Percentiles rank a stretch among this genome's conserved stretches.
phyloP scores from a whole-genome alignment of 306 rosid genomes.

The Vigna unguiculata region DNA sequence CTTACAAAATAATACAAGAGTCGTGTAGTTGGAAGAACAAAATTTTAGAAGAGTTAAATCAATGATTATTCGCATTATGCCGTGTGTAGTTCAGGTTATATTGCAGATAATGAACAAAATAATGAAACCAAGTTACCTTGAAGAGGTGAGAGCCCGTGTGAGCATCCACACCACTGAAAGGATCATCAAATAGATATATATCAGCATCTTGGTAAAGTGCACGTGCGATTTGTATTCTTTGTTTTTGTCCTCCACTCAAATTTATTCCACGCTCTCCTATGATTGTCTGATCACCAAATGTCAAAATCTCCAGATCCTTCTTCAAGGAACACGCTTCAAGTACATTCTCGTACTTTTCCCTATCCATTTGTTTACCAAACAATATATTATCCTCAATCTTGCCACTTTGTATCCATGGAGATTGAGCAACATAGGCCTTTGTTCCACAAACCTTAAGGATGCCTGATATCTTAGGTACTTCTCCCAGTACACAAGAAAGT shows the following conservation, averaged over 20 bases:
- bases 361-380: conserved; percentile 78
- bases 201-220: no score
- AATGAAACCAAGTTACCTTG: background rate
- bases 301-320: conserved; percentile 77
- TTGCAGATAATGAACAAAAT: conserved; percentile 19
- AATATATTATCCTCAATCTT: conserved; percentile 81
- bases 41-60: background rate
- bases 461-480: conserved; percentile 81
- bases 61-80: background rate
- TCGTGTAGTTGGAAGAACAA: background rate
- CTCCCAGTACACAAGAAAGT: conserved; percentile 83
- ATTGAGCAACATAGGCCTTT: conserved; percentile 90
- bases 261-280: no score
- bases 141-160: no score
- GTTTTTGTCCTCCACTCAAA: no score
- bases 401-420: conserved; percentile 95
- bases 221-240: no score
- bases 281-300: conserved; percentile 82
- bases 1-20: background rate
- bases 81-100: background rate
- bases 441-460: conserved; percentile 73
- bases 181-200: no score
- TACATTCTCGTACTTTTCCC: conserved; percentile 73
- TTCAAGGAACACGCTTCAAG: conserved; percentile 86
- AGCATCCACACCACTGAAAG: no score